Evolutionary conservation across 352 stramenopile species (phyloP), one percentile per base, ranked within the genome.

Genomic region (Pythium diclinum): DNA sequence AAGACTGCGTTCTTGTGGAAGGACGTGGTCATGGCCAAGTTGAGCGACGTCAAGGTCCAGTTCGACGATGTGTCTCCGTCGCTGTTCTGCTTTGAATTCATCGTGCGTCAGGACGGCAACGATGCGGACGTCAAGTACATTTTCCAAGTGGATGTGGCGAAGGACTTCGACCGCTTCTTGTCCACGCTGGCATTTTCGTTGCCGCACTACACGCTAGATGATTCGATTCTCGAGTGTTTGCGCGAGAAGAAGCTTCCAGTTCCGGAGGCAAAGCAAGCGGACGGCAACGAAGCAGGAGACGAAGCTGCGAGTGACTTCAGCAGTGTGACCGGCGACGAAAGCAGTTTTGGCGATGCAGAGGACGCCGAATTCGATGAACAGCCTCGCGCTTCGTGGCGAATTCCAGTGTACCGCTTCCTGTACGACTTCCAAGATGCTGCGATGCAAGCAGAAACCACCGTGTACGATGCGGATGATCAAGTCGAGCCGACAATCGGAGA

Each of bases 241-340:
- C 77, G 72, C n/a, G 75, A 90, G 42, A 87, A 83, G 34, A 75
- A 80, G 5, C 65, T 95, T 3, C 76, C 79, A 1, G 81, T 83
- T 34, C 87, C 87, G 7, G 56, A 87, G 25, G 69, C 88, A 32
- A 59, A 74, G 1, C 70, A 69, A 38, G 68, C 6, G 2, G 66
- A 68, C 32, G 68, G 65, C 16, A 74, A 87, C 6, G 73, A 73
- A 54, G 59, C 38, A 2, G 70, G 79, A 0, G 83, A 94, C 42
- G 85, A 94, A 42, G 75, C 70, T 40, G 85, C 79, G 33, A 94
- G 85, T 34, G 87, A 95, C 57, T 89, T 86, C 76, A 95, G 83
- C 56, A 95, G 87, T 65, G 85, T 92, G 6, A 94, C 85, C 0
- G 87, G 63, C 9, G 87, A 94, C 40, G 87, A 94, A 59, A 96